Base-by-base conservation (phyloP, 345 rosid genomes). In the Stellera chamaejasme region DNA sequence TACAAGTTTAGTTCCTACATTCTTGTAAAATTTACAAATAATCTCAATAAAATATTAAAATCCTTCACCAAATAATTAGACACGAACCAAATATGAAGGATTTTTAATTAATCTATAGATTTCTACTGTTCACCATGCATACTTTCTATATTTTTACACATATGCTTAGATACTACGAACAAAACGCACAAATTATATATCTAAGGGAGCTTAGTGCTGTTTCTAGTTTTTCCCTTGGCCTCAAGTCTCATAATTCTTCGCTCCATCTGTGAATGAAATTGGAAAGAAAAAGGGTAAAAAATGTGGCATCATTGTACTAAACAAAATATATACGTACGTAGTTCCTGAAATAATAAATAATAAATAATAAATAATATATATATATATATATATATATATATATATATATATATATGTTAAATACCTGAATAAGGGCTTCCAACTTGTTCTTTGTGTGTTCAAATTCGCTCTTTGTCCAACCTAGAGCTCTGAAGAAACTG, bases 391-490 rank as follows among this genome's bases (percentile, higher is more conserved):
- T 19, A 19, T 19, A 19, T 19, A 19, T 19, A 19, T 19, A 19
- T 19, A 19, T 19, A 19, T 19, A 19, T 19, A 19, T 19, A 19
- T 19, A 19, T 48, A 53, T 25, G 25, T 16, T 13, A 49, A 23
- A 50, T 69, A 77, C 78, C 79, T 66, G 75, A 52, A 46, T 72
- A 62, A 75, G 4, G 6, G 54, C 69, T 14, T 68, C 61, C 62
- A 81, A 63, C 62, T 70, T 81, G 64, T 32, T 54, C 42, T 16
- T 67, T 8, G 75, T 70, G 61, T 5, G 28, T 36, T 54, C 15
- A 44, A 75, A 77, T 66, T 81, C 81, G 43, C 15, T 46, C 58
- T 69, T 62, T 16, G 63, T 55, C 79, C 77, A 75, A 52, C 19
- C 45, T 43, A 77, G 58, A 19, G 77, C 73, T 48, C 45, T 47